phyloP scores from a whole-genome alignment of 2,329 filamentous ascomycete genomes.

The Thielaviopsis populi region DNA sequence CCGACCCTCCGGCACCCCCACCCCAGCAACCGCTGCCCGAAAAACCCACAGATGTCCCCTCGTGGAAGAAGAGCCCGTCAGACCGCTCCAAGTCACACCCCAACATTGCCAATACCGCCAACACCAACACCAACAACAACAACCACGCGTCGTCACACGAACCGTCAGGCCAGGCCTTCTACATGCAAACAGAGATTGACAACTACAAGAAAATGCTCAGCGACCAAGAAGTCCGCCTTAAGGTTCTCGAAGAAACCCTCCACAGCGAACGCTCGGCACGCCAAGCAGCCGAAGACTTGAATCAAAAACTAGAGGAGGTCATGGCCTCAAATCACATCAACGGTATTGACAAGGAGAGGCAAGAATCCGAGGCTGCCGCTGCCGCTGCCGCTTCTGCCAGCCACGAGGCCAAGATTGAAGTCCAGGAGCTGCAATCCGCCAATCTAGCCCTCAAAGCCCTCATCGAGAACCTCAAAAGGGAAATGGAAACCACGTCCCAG shows the following conservation, averaged over 20 bases:
- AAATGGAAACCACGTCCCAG: constrained; percentile 38
- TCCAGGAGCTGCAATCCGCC: constrained; percentile 19
- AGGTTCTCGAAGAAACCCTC: constrained; percentile 57
- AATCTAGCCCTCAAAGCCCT: constrained; percentile 42
- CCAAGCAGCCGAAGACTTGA: constrained; percentile 69
- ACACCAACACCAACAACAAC: no score
- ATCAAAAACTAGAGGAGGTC: constrained; percentile 50
- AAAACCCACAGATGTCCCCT: constrained; percentile 61
- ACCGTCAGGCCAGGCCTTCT: constrained; percentile 56
- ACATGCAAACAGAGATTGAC: constrained; percentile 71
- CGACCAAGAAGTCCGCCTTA: constrained; percentile 19
- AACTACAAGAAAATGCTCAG: constrained; percentile 74
- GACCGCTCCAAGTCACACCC: constrained; percentile 51
- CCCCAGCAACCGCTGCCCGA: constrained; percentile 87
- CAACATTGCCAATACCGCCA: constrained; percentile 40
- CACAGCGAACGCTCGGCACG: constrained; percentile 67
- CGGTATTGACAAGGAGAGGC: neutral
- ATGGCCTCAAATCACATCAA: constrained; percentile 7
- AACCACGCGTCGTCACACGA: constrained; percentile 26
- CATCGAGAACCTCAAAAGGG: constrained; percentile 59
- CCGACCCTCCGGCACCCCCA: constrained; percentile 81
- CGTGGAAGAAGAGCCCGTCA: constrained; percentile 60
- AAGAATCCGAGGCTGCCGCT: constrained; percentile 1
- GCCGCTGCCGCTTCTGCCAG: constrained; percentile 19
- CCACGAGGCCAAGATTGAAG: constrained; percentile 23